These are phyloP conservation scores for Solanum rostratum DNA, from an alignment of 257 asterid genomes.

Conservation along the genomic window DNA sequence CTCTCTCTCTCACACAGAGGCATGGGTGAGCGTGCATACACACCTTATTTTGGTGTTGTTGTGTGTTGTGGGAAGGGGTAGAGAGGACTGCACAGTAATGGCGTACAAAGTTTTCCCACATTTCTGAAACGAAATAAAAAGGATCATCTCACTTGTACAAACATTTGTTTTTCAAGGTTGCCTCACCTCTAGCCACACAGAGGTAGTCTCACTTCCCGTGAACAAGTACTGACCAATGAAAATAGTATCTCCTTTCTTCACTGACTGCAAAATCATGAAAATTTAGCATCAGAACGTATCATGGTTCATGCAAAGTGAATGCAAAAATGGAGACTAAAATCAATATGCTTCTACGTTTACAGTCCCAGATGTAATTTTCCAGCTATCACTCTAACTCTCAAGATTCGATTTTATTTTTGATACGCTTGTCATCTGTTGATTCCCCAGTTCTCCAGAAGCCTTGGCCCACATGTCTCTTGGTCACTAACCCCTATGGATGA, in stretches of 20 bases:
- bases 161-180: neutral
- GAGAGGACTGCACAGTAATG: neutral
- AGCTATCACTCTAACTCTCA: neutral
- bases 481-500: neutral
- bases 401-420: neutral
- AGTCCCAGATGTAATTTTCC: neutral
- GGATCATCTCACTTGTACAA: neutral
- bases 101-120: neutral
- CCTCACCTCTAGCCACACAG: constrained; percentile 91
- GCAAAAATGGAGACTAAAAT: constrained; percentile 1
- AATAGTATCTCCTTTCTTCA: constrained; percentile 90
- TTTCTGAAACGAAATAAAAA: neutral
- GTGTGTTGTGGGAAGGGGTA: neutral
- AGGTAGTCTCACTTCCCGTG: constrained; percentile 97
- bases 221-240: constrained; percentile 90
- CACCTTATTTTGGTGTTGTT: neutral
- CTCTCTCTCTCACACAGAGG: neutral
- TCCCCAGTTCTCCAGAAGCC: neutral
- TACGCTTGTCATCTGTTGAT: neutral
- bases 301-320: neutral
- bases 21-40: neutral
- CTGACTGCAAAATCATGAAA: constrained; percentile 44
- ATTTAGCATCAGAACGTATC: neutral
- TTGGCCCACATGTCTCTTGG: neutral
- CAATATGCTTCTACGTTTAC: neutral